A percentile compares a stretch with the other conserved stretches of the same genome.
These are phyloP conservation scores for Claviceps quebecensis DNA, from an alignment of 2,329 filamentous ascomycete genomes.

Conservation along the genomic window DNA sequence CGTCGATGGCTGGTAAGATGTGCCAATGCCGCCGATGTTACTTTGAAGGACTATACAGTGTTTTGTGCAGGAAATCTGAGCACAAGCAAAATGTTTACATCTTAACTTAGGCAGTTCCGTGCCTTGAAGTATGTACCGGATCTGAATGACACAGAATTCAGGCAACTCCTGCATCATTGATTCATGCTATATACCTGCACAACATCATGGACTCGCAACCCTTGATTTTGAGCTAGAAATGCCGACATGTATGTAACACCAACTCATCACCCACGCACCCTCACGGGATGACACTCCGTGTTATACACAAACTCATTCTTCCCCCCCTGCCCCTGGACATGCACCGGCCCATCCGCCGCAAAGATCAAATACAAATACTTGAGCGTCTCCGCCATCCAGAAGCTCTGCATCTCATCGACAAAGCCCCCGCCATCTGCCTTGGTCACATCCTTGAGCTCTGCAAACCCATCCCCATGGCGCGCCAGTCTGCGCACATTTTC, in stretches of 20 bases:
- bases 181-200: too few species aligned
- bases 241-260: neutral
- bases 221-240: too few species aligned
- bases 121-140: too few species aligned
- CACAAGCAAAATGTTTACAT: too few species aligned
- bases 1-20: too few species aligned
- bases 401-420: slow-evolving; percentile 67
- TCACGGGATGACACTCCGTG: slow-evolving; percentile 34
- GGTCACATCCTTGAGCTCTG: slow-evolving; percentile 53
- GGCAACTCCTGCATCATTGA: too few species aligned
- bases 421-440: slow-evolving; percentile 43
- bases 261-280: slow-evolving; percentile 6
- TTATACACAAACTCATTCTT: slow-evolving; percentile 36
- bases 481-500: slow-evolving; percentile 50
- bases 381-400: slow-evolving; percentile 75
- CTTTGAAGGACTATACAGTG: too few species aligned
- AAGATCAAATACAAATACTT: slow-evolving; percentile 73
- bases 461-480: slow-evolving; percentile 51
- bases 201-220: neutral
- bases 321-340: slow-evolving; percentile 35
- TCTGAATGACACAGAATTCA: too few species aligned
- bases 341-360: slow-evolving; percentile 41
- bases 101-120: too few species aligned
- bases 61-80: too few species aligned
- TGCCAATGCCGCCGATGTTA: too few species aligned